phyloP scores from a whole-genome alignment of 768 basidiomycete species.

The Calvatia gigantea region DNA sequence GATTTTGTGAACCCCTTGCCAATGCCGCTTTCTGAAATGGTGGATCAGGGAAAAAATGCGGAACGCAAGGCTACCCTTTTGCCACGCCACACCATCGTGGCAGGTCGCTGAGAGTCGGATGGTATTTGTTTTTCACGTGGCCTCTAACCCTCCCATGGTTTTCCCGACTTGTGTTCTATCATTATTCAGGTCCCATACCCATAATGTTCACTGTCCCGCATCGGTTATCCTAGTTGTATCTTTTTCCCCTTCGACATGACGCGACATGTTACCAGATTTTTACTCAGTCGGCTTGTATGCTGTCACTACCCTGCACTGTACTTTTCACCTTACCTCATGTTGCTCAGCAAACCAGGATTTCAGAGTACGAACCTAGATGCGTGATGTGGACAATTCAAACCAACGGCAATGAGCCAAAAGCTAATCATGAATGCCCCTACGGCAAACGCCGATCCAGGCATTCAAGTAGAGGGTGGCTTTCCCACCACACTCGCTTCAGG shows the following conservation, averaged over 20 bases:
- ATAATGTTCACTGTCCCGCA: conserved; percentile 1
- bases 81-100: conserved; percentile 33
- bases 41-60: conserved; percentile 20
- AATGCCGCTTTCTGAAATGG: conserved; percentile 53
- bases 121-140: conserved; percentile 6
- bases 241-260: background rate
- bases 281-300: background rate
- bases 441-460: background rate
- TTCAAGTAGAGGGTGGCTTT: background rate
- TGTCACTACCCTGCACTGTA: background rate
- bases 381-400: background rate
- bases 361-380: background rate
- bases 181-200: background rate
- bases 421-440: background rate
- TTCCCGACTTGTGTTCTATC: conserved; percentile 2
- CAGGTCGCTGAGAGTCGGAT: conserved; percentile 31
- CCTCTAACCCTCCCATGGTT: background rate
- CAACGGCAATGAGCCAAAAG: background rate
- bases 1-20: conserved; percentile 47
- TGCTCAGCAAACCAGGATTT: background rate
- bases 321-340: background rate
- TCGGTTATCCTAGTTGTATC: background rate
- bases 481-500: background rate
- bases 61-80: conserved; percentile 25
- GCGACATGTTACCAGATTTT: background rate